Evolutionary conservation across 805 yeast species (phyloP), one percentile per base, ranked within the genome.

Genomic region (Yamadazyma nakazawae): DNA sequence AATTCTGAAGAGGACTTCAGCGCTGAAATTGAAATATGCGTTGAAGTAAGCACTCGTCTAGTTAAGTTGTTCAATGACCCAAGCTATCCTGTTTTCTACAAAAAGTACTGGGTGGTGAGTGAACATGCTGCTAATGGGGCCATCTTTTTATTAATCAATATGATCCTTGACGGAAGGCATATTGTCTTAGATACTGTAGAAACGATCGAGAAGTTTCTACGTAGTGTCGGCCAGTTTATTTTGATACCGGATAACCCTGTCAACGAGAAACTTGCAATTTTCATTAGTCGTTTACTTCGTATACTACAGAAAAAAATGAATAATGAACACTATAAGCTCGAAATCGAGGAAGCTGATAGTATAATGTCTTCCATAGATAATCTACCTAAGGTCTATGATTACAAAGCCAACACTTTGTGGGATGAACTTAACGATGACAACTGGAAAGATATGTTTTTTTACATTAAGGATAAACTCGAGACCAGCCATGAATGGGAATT

Each of bases 101-200:
- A 43, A 35, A 40, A 38, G 43, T 46, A 43, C 32, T 49, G 53
- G 53, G 13, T 46, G 18, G 43, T 37, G 10, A 30, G 26, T 17
- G 47, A 45, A 5, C 53, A 49, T 37, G 31, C 32, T 14, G 32
- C 46, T 13, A 34, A 49, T n/a, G 53, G 48, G 17, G 40, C 46
- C 7, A 37, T 49, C 9, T 49, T 46, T 28, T 11, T 45, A 5
- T 37, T 49, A 21, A 35, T 47, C 25, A 35, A 44, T 14, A 46
- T 49, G 41, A 40, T 49, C 4, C 10, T 46, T 3, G 37, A 49
- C 26, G 50, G 43, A 38, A 21, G 7, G 24, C 24, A 21, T 21
- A 21, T 21, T 21, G 24, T 21, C 24, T 21, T 21, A 21, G 24
- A 21, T 21, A 21, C 24, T 7, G 24, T 21, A 7, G 24, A 21